Conservation (phyloP, 192 early-diverging fungal species). For the Entomortierella beljakovae region DNA sequence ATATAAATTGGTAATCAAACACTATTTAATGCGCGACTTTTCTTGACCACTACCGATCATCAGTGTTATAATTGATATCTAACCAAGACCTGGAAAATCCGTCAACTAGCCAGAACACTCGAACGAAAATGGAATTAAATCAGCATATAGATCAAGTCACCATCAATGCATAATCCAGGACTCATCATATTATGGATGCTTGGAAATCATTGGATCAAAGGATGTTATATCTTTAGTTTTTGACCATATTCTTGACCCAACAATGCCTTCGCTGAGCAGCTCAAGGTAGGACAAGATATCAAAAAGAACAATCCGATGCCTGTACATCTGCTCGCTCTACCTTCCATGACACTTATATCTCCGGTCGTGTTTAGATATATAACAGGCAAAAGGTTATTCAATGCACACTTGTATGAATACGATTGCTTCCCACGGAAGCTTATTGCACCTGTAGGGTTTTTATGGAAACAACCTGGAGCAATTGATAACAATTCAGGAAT, state of each 20-base stretch:
- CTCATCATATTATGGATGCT: constrained; percentile 79
- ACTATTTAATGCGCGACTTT: too few relatives aligned
- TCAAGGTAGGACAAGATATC: constrained; percentile 19
- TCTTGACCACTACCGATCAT: too few relatives aligned
- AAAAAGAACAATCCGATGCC: neutral
- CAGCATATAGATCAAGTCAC: constrained; percentile 80
- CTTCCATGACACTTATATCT: too few relatives aligned
- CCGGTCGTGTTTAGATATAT: constrained; percentile 72
- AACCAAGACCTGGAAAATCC: too few relatives aligned
- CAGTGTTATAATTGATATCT: too few relatives aligned
- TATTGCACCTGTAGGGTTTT: constrained; percentile 79
- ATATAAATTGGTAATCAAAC: constrained; percentile 71
- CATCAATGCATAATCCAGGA: constrained; percentile 87
- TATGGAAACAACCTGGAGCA: constrained; percentile 73
- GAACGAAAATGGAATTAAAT: constrained; percentile 86
- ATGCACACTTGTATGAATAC: constrained; percentile 62
- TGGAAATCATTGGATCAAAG: constrained; percentile 75
- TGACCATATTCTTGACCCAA: constrained; percentile 70
- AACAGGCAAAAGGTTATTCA: constrained; percentile 70
- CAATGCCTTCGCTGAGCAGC: constrained; percentile 59
- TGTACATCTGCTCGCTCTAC: too few relatives aligned
- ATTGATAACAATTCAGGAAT: neutral
- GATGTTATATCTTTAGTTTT: constrained; percentile 64
- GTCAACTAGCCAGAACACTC: constrained; percentile 85
- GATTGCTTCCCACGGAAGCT: constrained; percentile 66